Percentiles rank a stretch among this genome's conserved stretches.
These are phyloP conservation scores for Peronosclerospora sorghi DNA, from an alignment of 352 stramenopile genomes.

Conservation along the genomic window DNA sequence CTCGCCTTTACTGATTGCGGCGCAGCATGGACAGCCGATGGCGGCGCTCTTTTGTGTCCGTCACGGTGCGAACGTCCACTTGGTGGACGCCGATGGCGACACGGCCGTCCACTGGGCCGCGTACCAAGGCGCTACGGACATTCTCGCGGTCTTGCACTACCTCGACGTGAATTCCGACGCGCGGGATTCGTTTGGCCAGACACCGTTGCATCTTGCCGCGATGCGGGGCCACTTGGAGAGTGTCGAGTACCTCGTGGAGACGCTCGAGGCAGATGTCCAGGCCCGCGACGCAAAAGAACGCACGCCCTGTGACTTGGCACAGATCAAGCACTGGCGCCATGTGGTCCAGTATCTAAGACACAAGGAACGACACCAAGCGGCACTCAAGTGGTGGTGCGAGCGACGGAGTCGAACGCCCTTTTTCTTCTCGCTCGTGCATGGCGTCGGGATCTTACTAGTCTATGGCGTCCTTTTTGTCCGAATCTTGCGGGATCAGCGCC, in stretches of 20 bases:
- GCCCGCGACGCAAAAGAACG: conserved; percentile 39
- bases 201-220: conserved; percentile 71
- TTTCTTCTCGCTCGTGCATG: conserved; percentile 57
- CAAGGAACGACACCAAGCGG: conserved; percentile 18
- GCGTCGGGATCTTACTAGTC: conserved; percentile 24
- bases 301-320: conserved; percentile 50
- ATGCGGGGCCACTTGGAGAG: conserved; percentile 60
- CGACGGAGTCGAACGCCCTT: conserved; percentile 48
- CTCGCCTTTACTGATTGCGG: conserved; percentile 62
- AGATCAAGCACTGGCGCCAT: conserved; percentile 39
- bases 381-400: conserved; percentile 39
- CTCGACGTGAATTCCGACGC: conserved; percentile 49
- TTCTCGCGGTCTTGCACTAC: conserved; percentile 78
- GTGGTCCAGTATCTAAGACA: conserved; percentile 47
- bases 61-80: conserved; percentile 50
- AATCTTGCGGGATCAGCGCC: conserved; percentile 39
- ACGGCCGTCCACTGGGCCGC: conserved; percentile 79
- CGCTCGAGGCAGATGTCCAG: conserved; percentile 49
- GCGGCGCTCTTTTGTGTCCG: conserved; percentile 71
- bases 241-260: conserved; percentile 74
- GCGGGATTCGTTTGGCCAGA: conserved; percentile 65
- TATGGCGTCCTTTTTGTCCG: conserved; percentile 49
- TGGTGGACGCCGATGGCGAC: conserved; percentile 58
- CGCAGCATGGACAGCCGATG: conserved; percentile 64
- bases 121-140: conserved; percentile 78